Base-by-base conservation (phyloP, 2,329 filamentous ascomycete genomes). In the Exophiala sp. region DNA sequence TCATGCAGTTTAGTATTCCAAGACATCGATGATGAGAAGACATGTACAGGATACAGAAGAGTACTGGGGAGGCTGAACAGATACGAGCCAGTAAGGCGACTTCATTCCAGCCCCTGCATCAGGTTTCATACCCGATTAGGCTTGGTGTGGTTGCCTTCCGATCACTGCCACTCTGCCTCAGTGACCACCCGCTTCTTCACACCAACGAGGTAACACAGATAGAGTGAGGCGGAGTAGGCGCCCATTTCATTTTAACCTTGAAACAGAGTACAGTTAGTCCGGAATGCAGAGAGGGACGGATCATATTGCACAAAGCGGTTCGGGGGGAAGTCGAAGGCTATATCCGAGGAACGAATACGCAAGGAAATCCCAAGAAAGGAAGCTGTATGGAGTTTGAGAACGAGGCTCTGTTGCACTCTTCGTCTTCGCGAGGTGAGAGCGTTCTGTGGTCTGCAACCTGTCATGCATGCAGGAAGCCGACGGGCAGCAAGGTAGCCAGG, bases 401-500 rank as follows among this genome's bases (percentile, higher is more conserved):
- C 14, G 41, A 34, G 47, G 41, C 50, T 52, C 50, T 52, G 50
- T 52, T 52, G 43, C 34, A 52, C 43, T 45, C 42, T 43, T 24
- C 11, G 18, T 24, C 20, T 14, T 20, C 3, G 21, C 10, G 21
- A 12, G 21, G 29, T 45, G 48, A 24, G 24, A 29, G 24, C 24
- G 21, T 8, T 36, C 12, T 52, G 43, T 10, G 18, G 21, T 39
- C 49, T 46, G 43, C 35, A 45, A 35, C 47, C 47, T n/a, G 39
- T 35, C 29, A 50, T 47, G 39, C 34, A 49, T 56, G 53, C 52
- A 47, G 39, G 44, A 47, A 45, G 50, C 53, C 53, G 57, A 50
- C 40, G 34, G 35, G 18, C 52, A 40, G 49, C 43, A 16, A 48
- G 16, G 18, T 38, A 41, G 24, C 24, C 24, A 29, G 24, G 34